A percentile compares a stretch with the other conserved stretches of the same genome.
These are phyloP conservation scores for Vigna nakashimae DNA, from an alignment of 306 rosid species.

Conservation along the genomic window DNA sequence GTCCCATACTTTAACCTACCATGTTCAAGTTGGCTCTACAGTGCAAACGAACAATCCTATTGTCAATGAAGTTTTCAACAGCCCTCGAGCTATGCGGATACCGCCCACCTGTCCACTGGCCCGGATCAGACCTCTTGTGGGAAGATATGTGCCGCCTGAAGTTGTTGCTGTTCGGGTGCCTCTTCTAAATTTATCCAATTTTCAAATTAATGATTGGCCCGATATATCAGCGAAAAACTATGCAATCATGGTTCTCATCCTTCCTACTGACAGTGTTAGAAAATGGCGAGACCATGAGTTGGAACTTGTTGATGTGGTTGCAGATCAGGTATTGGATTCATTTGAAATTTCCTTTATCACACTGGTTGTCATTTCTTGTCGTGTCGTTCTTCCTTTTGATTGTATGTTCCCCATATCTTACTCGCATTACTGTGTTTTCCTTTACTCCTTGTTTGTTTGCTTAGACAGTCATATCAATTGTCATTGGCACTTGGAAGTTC, in stretches of 20 bases:
- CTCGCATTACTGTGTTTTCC: not conserved
- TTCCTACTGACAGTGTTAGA: conserved; percentile 81
- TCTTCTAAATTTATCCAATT: conserved; percentile 77
- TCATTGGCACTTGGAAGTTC: conserved; percentile 18
- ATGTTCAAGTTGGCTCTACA: conserved; percentile 73
- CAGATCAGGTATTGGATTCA: conserved; percentile 96
- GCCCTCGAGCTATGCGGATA: conserved; percentile 70
- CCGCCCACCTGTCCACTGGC: conserved; percentile 80
- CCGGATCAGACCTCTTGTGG: conserved; percentile 72
- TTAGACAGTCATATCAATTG: conserved; percentile 15
- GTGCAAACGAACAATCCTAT: conserved; percentile 71
- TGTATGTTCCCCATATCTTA: conserved; percentile 5
- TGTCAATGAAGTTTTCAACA: conserved; percentile 78
- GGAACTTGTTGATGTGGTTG: conserved; percentile 92
- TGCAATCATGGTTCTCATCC: conserved; percentile 94
- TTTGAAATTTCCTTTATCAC: conserved; percentile 36
- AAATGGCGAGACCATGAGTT: conserved; percentile 93
- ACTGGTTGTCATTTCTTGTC: conserved; percentile 5
- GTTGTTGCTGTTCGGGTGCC: conserved; percentile 95
- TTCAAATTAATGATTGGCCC: conserved; percentile 85
- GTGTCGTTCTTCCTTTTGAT: not conserved
- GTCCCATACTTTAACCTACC: conserved; percentile 74
- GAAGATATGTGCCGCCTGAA: conserved; percentile 80
- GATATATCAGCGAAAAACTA: conserved; percentile 76
- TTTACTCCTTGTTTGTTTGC: conserved; percentile 19